Evolutionary conservation across 805 yeast genomes (phyloP), one percentile per base, ranked within the genome.

Genomic region (Kurtzmaniella cleridarum): DNA sequence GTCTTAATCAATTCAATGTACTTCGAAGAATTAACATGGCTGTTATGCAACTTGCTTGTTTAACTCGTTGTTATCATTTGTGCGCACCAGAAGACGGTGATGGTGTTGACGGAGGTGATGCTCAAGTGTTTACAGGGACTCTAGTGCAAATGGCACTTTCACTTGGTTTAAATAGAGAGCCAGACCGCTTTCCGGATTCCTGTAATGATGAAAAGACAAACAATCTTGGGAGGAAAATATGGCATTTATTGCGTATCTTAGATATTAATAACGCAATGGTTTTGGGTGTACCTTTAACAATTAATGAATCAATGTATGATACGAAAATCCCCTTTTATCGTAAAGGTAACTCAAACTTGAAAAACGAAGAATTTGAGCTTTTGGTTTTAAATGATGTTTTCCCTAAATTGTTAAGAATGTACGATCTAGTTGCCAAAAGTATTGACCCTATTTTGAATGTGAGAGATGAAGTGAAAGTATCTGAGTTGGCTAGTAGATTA

Each of bases 121-220:
- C 79, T 2, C 79, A 73, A 48, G 72, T 78, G 6, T 71, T 75
- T 39, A 54, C 73, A 11, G 78, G 81, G 1, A 69, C 78, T 58
- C 62, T 79, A 24, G 59, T 79, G 12, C 86, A 80, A 49, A 78
- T 82, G 83, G 85, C 82, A 0, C 68, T 76, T 39, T 70, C 81
- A 29, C 69, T 81, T 45, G 90, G 89, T 0, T 52, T 82, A 18
- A 81, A 82, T 52, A 66, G 88, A 47, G 89, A 82, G 45, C 88
- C 89, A 0, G 71, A 68, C 37, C 64, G 65, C 35, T 76, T 75
- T 46, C 16, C 56, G 45, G 38, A 31, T 47, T 40, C 46, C 8
- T 38, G 31, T 30, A 34, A 34, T 27, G 57, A 55, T 17, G 52
- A 41, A 34, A 60, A 51, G 36, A 37, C 49, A 6, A 58, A 64